phyloP scores from a whole-genome alignment of 148 eudicot genomes.

The Talinum fruticosum region DNA sequence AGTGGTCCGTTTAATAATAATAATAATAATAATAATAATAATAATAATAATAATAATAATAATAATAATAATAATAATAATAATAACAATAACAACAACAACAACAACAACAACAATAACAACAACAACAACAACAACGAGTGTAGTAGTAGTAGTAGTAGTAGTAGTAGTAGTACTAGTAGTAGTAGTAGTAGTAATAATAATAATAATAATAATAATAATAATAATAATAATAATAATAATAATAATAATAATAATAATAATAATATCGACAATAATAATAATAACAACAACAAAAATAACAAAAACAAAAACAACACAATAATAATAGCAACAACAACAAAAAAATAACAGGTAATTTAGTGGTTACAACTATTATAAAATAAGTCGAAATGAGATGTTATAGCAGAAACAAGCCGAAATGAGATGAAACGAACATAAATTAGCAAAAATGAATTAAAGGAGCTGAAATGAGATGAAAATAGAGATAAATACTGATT shows the following conservation, averaged over 20 bases:
- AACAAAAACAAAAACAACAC: too few species aligned
- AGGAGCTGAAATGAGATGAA: too few species aligned
- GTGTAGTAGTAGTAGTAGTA: background rate
- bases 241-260: background rate
- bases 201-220: slow-evolving; percentile 4
- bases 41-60: slow-evolving; percentile 4
- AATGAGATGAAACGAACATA: too few species aligned
- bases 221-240: slow-evolving; percentile 4
- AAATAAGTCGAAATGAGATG: too few species aligned
- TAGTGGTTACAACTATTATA: too few species aligned
- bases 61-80: slow-evolving; percentile 4
- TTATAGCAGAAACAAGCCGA: too few species aligned
- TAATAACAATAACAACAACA: slow-evolving; percentile 4
- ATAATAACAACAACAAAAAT: slow-evolving; percentile 4
- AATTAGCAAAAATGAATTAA: too few species aligned
- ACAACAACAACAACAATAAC: background rate
- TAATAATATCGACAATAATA: slow-evolving; percentile 1
- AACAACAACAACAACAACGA: background rate
- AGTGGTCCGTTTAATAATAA: background rate
- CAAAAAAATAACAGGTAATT: too few species aligned
- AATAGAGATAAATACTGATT: too few species aligned
- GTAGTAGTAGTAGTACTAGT: slow-evolving; percentile 1
- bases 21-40: slow-evolving; percentile 4
- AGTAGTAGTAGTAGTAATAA: slow-evolving; percentile 4
- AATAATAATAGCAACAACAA: slow-evolving; percentile 4